A percentile compares a stretch with the other conserved stretches of the same genome.
Evolutionary conservation across 1,284 basidiomycete species (phyloP).

Genomic region (Pseudozyma flocculosa): DNA sequence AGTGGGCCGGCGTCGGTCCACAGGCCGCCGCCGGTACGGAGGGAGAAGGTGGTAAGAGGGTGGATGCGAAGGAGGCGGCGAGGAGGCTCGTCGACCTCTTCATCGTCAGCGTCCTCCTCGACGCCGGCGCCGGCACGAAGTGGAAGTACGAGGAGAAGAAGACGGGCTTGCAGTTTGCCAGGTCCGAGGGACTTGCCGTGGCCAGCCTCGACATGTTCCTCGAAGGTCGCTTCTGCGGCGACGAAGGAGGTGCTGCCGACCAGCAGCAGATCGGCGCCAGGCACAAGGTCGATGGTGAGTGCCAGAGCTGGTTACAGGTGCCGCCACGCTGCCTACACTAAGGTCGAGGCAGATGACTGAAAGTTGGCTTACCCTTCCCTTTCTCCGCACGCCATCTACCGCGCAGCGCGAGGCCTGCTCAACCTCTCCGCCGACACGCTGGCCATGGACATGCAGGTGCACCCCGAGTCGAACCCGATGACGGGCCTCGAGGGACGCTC

Average conservation of each 20-base stretch:
- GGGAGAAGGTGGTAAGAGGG: not conserved
- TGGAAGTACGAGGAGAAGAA: conserved; percentile 75
- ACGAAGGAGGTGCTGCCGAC: too few species aligned
- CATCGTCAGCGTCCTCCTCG: conserved; percentile 86
- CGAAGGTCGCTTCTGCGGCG: conserved; percentile 12
- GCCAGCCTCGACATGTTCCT: conserved; percentile 87
- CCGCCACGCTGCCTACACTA: too few species aligned
- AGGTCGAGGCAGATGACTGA: too few species aligned
- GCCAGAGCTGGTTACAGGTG: too few species aligned
- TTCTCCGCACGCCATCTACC: too few species aligned
- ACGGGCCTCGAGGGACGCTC: conserved; percentile 84
- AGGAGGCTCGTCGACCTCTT: conserved; percentile 80
- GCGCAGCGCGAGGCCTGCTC: conserved; percentile 60
- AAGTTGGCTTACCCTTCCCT: too few species aligned
- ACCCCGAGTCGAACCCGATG: conserved; percentile 73
- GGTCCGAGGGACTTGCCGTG: conserved; percentile 89
- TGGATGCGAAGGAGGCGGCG: conserved; percentile 32
- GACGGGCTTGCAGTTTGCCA: conserved; percentile 67
- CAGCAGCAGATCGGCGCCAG: too few species aligned
- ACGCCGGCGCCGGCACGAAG: conserved; percentile 82
- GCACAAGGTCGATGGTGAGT: too few species aligned
- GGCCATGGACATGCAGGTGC: conserved; percentile 76
- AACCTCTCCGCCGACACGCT: conserved; percentile 68
- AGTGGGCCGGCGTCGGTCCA: conserved; percentile 14
- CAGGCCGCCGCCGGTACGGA: too few species aligned